These are phyloP conservation scores for Claviceps lovelessii DNA, from an alignment of 2,329 filamentous ascomycete genomes.

Conservation along the genomic window DNA sequence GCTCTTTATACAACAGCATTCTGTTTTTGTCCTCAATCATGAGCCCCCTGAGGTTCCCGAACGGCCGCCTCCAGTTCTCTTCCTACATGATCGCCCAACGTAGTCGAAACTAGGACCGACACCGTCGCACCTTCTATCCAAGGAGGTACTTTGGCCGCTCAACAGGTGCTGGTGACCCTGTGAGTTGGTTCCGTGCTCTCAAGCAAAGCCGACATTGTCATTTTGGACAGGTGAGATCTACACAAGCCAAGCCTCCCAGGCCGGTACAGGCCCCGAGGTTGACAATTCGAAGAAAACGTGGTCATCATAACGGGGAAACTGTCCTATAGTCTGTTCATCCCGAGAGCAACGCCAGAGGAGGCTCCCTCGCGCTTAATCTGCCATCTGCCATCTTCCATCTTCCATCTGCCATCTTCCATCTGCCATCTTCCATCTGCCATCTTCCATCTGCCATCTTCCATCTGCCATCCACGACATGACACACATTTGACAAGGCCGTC, in stretches of 20 bases:
- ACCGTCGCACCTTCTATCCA: background rate
- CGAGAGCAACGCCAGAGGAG: too few relatives aligned
- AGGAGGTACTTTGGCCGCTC: slow-evolving; percentile 29
- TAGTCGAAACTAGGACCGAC: background rate
- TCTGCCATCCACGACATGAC: background rate
- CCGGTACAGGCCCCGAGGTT: background rate
- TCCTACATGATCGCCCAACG: background rate
- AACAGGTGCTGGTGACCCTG: slow-evolving; percentile 42
- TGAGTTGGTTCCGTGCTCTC: slow-evolving; percentile 43
- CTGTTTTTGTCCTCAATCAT: slow-evolving; percentile 14
- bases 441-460: background rate
- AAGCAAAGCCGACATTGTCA: slow-evolving; percentile 23
- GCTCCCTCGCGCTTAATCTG: background rate
- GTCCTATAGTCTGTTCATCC: background rate
- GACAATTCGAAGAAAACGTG: background rate
- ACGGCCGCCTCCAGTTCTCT: background rate
- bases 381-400: too few relatives aligned
- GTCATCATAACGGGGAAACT: background rate
- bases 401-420: background rate
- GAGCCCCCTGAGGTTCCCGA: slow-evolving; percentile 11
- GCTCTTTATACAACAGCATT: background rate
- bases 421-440: background rate
- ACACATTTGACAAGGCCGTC: background rate
- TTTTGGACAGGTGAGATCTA: background rate
- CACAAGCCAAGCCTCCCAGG: background rate